phyloP scores from a whole-genome alignment of 1,284 basidiomycete genomes.

The Irpex rosettiformis region DNA sequence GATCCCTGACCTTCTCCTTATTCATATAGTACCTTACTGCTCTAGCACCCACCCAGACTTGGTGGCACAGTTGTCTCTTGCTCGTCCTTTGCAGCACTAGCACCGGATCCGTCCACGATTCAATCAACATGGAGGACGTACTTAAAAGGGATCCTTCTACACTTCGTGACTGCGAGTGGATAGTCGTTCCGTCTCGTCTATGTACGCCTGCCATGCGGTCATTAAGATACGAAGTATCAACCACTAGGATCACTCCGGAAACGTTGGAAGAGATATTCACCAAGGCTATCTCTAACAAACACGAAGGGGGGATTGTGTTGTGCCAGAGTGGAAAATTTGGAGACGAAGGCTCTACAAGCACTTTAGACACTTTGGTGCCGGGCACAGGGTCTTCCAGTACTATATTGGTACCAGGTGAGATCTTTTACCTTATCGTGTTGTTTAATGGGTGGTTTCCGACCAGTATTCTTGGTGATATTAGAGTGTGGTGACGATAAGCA shows the following conservation, averaged over 20 bases:
- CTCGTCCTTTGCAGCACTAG: not conserved
- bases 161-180: not conserved
- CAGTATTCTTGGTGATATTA: not conserved
- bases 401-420: not conserved
- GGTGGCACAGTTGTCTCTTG: no score
- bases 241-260: not conserved
- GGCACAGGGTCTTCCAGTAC: no score
- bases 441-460: not conserved
- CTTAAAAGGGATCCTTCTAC: no score
- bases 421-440: not conserved
- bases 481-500: not conserved
- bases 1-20: no score
- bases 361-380: no score
- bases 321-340: not conserved
- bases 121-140: no score
- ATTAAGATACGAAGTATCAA: not conserved
- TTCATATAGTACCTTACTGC: no score
- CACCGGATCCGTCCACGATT: no score
- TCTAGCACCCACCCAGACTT: not conserved
- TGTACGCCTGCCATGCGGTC: not conserved
- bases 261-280: not conserved
- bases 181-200: not conserved
- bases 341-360: not conserved
- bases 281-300: not conserved
- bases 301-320: not conserved